Percentiles rank a stretch among this genome's conserved stretches.
These are phyloP conservation scores for Phycomyces blakesleeanus DNA, from an alignment of 192 early-diverging fungal species.

Conservation along the genomic window DNA sequence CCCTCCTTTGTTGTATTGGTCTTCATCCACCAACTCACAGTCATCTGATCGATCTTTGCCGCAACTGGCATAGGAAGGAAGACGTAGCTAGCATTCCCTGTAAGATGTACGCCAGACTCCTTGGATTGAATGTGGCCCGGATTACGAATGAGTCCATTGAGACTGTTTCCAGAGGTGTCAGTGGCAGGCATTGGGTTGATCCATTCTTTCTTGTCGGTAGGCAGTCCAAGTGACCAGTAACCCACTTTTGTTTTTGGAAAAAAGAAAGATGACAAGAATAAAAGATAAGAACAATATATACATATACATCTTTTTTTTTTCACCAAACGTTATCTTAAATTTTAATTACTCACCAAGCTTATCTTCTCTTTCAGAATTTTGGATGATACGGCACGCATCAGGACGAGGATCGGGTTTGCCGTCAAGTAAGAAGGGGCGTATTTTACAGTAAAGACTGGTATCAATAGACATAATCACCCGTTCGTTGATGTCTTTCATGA, in stretches of 20 bases:
- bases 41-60: constrained; percentile 8
- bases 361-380: constrained; percentile 9
- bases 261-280: not conserved
- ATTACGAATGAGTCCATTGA: constrained; percentile 21
- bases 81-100: constrained; percentile 24
- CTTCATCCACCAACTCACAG: constrained; percentile 37
- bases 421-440: constrained; percentile 35
- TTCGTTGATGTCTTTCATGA: constrained; percentile 27
- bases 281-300: not conserved
- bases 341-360: constrained; percentile 17
- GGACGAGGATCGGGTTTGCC: not conserved
- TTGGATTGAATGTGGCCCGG: constrained; percentile 7
- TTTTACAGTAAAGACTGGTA: constrained; percentile 34
- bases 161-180: constrained; percentile 30
- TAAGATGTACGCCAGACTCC: constrained; percentile 12
- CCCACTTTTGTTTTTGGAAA: constrained; percentile 18
- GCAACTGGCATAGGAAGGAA: constrained; percentile 25
- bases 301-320: not conserved
- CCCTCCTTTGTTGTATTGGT: constrained; percentile 11
- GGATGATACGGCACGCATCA: constrained; percentile 21
- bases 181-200: constrained; percentile 13
- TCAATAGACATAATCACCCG: constrained; percentile 30
- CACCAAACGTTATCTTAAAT: not conserved
- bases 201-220: not conserved
- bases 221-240: constrained; percentile 24